Base-by-base conservation (phyloP, 2,329 filamentous ascomycete species). In the Calonectria leucothoes region DNA sequence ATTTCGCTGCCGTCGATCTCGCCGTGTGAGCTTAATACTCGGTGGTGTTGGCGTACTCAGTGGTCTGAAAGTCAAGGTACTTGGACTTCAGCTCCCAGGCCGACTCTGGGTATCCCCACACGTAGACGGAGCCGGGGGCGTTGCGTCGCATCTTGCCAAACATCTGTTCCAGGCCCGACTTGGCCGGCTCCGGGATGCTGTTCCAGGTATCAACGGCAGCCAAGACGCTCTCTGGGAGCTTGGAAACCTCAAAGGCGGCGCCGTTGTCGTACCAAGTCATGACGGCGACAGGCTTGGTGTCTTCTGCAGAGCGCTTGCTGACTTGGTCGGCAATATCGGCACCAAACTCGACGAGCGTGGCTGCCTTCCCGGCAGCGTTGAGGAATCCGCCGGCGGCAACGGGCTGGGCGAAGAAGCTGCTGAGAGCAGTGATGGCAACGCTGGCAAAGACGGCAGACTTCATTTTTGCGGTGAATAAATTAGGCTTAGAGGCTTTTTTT, bases 191-290 rank as follows among this genome's bases (percentile, higher is more conserved):
- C 25, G 49, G 65, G 35, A 68, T 68, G 65, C 65, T 68, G 49
- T 68, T 68, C 65, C 65, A 68, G 23, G 33, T 31, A 25, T 68
- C 65, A 25, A 68, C 65, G 33, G 65, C 65, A 35, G n/a, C 27
- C 49, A 68, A 33, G 49, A 68, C 27, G 49, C 35, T 68, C 49
- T 68, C 49, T 20, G 65, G 65, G 31, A 68, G 65, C 27, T 68
- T 48, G 35, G 65, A 57, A 3, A 57, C 49, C 3, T 6, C 65
- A 20, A 68, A 68, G 25, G 65, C 65, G 35, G 49, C 65, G 25
- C 65, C 65, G 49, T 68, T 68, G 65, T 68, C 65, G 49, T 68
- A 68, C 65, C 65, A 68, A 68, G 49, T 68, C 65, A 68, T n/a
- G 33, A 5, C 49, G 23, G 49, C 65, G 15, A 45, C 17, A 7